These are phyloP conservation scores for Antitrichia curtipendula DNA, from an alignment of 225 moss, liverwort and hornwort species.

Conservation along the genomic window DNA sequence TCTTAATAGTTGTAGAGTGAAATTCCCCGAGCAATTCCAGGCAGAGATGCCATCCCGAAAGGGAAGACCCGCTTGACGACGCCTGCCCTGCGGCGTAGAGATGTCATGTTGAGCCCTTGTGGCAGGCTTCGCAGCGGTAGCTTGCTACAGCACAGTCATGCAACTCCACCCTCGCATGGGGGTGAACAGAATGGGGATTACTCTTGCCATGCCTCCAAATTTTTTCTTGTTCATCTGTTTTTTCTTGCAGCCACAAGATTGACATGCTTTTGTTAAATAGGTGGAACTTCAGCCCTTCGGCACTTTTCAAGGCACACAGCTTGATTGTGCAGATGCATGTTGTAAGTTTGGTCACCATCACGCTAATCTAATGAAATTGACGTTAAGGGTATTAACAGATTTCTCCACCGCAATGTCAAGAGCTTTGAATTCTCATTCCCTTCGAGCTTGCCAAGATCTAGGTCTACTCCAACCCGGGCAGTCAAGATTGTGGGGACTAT, in stretches of 20 bases:
- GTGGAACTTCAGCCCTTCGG: not conserved
- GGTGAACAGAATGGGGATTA: constrained; percentile 6
- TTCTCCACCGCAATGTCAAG: not conserved
- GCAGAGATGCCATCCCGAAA: not conserved
- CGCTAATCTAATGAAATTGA: too few relatives aligned
- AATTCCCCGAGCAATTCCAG: not conserved
- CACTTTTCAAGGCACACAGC: too few relatives aligned
- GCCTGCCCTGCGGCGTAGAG: not conserved
- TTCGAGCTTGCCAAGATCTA: not conserved
- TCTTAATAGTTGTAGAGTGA: too few relatives aligned
- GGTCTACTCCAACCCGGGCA: too few relatives aligned
- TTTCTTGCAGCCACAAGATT: not conserved
- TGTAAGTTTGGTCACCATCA: too few relatives aligned
- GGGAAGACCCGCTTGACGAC: not conserved
- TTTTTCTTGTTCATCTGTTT: not conserved
- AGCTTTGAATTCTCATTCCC: too few relatives aligned
- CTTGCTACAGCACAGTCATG: constrained; percentile 10
- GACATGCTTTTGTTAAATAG: not conserved
- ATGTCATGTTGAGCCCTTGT: not conserved
- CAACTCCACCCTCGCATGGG: not conserved
- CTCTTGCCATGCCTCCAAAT: not conserved
- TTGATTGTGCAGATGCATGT: not conserved
- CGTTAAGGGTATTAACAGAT: not conserved
- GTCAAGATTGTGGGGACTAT: not conserved
- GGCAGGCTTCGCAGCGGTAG: not conserved